phyloP scores from a whole-genome alignment of 192 early-diverging fungal genomes.

The Jimgerdemannia lactiflua region DNA sequence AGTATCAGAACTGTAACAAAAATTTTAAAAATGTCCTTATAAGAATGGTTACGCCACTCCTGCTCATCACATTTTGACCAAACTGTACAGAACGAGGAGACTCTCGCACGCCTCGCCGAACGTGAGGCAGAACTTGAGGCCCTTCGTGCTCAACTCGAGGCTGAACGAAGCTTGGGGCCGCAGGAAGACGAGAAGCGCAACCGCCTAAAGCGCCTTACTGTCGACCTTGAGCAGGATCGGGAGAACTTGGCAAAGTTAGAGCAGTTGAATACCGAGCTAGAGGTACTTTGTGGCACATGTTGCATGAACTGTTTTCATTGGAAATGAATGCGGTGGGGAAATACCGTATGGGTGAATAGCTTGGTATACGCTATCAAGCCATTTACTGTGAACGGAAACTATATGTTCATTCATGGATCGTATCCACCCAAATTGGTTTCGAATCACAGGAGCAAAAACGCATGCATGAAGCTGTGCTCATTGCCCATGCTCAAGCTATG shows the following conservation, averaged over 20 bases:
- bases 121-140: slow-evolving; percentile 27
- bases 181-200: neutral
- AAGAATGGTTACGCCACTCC: too few species aligned
- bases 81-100: slow-evolving; percentile 33
- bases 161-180: neutral
- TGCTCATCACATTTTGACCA: too few species aligned
- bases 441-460: slow-evolving; percentile 21
- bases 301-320: slow-evolving; percentile 3
- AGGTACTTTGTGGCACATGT: neutral
- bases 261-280: slow-evolving; percentile 2
- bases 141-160: slow-evolving; percentile 13
- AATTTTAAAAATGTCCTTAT: too few species aligned
- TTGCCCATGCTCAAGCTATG: slow-evolving; percentile 20
- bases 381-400: neutral
- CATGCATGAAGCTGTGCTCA: slow-evolving; percentile 23
- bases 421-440: neutral
- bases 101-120: slow-evolving; percentile 17
- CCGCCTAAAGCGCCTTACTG: slow-evolving; percentile 2
- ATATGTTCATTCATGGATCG: neutral
- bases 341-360: slow-evolving; percentile 11
- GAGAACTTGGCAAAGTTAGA: slow-evolving; percentile 10
- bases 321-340: slow-evolving; percentile 13
- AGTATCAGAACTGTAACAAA: too few species aligned
- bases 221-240: slow-evolving; percentile 6
- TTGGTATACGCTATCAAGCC: neutral